Percentiles rank a stretch among this genome's conserved stretches.
phyloP scores from a whole-genome alignment of 148 eudicot genomes.

The Rhododendron henanense region DNA sequence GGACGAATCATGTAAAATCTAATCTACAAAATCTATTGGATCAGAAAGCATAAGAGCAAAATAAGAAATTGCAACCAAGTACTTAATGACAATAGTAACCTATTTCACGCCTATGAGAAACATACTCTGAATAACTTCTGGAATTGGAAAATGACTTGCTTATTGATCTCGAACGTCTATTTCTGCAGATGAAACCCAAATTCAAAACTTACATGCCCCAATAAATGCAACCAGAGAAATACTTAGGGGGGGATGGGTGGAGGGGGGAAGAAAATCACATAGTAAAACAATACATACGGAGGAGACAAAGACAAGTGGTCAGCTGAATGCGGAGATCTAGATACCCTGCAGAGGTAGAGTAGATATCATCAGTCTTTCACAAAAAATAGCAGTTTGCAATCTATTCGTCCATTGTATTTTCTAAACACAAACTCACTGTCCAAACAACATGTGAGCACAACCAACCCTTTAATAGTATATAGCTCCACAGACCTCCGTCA shows the following conservation, averaged over 20 bases:
- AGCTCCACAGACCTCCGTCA: not conserved
- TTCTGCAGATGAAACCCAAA: constrained; percentile 30
- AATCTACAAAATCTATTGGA: not conserved
- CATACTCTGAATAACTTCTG: constrained; percentile 69
- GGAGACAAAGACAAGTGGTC: constrained; percentile 48
- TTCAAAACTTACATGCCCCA: not conserved
- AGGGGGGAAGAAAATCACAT: not conserved
- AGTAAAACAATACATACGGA: constrained; percentile 39
- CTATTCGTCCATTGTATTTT: not conserved
- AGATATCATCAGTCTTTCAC: constrained; percentile 15
- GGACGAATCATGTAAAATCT: not conserved
- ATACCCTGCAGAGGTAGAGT: constrained; percentile 42
- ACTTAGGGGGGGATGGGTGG: not conserved
- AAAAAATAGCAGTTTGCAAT: not conserved
- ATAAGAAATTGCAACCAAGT: not conserved
- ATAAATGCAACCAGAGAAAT: not conserved
- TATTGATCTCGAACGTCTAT: constrained; percentile 44
- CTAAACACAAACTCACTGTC: not conserved
- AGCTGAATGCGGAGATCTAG: constrained; percentile 57
- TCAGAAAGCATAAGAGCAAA: not conserved
- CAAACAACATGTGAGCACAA: not conserved
- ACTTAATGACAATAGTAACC: not conserved
- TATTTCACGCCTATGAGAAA: constrained; percentile 1
- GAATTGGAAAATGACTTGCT: constrained; percentile 69
- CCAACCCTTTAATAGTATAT: not conserved